Conservation (phyloP, 345 rosid genomes). For the Aethionema arabicum region DNA sequence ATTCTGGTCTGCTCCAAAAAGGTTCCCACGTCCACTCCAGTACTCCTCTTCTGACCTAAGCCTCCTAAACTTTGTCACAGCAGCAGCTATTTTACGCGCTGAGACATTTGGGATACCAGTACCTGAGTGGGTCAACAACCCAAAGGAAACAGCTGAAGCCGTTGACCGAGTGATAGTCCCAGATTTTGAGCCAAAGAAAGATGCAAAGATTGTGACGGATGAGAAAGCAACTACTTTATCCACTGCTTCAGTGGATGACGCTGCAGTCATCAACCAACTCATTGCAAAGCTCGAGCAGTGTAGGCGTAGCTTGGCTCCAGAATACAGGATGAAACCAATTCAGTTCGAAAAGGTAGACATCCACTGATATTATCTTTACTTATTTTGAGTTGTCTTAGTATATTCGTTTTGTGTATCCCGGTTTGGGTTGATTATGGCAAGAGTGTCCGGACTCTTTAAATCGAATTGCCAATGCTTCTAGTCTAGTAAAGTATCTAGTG, state of each 20-base stretch:
- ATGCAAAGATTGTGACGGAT: conserved; percentile 80
- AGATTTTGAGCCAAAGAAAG: conserved; percentile 81
- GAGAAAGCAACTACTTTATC: conserved; percentile 86
- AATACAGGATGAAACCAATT: conserved; percentile 83
- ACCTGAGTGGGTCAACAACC: conserved; percentile 80
- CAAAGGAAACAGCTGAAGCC: conserved; percentile 62
- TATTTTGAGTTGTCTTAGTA: neutral
- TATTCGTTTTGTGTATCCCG: too few relatives aligned
- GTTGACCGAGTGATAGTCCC: conserved; percentile 78
- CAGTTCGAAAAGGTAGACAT: conserved; percentile 93
- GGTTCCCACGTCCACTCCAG: conserved; percentile 83
- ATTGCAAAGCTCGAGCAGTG: conserved; percentile 63
- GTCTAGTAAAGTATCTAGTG: too few relatives aligned
- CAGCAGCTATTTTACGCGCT: conserved; percentile 83
- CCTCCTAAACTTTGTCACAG: conserved; percentile 67
- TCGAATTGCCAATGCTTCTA: too few relatives aligned
- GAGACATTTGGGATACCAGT: conserved; percentile 84
- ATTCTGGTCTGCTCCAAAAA: conserved; percentile 99
- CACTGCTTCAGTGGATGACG: conserved; percentile 82
- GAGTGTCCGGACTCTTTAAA: too few relatives aligned
- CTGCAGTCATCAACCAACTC: conserved; percentile 65
- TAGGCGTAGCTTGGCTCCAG: conserved; percentile 52
- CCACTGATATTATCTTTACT: neutral
- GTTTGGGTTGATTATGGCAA: too few relatives aligned
- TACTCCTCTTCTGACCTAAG: conserved; percentile 67